Evolutionary conservation across 768 basidiomycete genomes (phyloP).

Genomic region (Panaeolus papilionaceus): DNA sequence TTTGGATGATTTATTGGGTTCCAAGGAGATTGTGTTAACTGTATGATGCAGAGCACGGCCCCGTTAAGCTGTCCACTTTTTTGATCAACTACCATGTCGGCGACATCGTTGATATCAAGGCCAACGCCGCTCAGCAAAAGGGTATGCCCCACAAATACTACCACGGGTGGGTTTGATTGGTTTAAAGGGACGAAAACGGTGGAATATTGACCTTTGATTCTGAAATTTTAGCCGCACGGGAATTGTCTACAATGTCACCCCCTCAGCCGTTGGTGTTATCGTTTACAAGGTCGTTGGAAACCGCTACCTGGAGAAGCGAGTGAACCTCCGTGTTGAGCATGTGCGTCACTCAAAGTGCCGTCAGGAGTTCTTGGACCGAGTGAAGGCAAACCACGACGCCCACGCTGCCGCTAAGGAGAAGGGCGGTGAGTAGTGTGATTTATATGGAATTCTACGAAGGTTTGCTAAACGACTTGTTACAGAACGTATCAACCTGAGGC

Average conservation of each 20-base stretch:
- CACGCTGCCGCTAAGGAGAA: slow-evolving; percentile 88
- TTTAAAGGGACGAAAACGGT: slow-evolving; percentile 13
- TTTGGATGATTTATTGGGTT: slow-evolving; percentile 18
- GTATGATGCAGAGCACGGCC: slow-evolving; percentile 77
- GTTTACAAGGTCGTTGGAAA: slow-evolving; percentile 98
- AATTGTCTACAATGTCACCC: slow-evolving; percentile 98
- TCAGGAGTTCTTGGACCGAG: slow-evolving; percentile 96
- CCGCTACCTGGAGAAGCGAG: slow-evolving; percentile 99
- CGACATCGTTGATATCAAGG: slow-evolving; percentile 99
- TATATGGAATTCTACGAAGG: background rate
- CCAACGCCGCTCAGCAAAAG: slow-evolving; percentile 98
- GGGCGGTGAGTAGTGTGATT: slow-evolving; percentile 67
- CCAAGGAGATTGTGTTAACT: slow-evolving; percentile 19
- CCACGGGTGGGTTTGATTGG: slow-evolving; percentile 75
- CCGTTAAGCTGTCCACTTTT: slow-evolving; percentile 91
- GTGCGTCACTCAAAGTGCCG: slow-evolving; percentile 96
- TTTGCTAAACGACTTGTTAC: slow-evolving; percentile 15
- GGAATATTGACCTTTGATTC: slow-evolving; percentile 10
- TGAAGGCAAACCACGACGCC: slow-evolving; percentile 87
- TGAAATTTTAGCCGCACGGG: slow-evolving; percentile 82
- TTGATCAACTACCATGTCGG: slow-evolving; percentile 93
- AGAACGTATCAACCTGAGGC: slow-evolving; percentile 88
- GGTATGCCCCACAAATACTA: slow-evolving; percentile 99
- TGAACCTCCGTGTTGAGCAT: slow-evolving; percentile 98
- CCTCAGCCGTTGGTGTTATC: slow-evolving; percentile 93